Evolutionary conservation across 441 rosid species (phyloP).

Genomic region (Arabidopsis lyrata): DNA sequence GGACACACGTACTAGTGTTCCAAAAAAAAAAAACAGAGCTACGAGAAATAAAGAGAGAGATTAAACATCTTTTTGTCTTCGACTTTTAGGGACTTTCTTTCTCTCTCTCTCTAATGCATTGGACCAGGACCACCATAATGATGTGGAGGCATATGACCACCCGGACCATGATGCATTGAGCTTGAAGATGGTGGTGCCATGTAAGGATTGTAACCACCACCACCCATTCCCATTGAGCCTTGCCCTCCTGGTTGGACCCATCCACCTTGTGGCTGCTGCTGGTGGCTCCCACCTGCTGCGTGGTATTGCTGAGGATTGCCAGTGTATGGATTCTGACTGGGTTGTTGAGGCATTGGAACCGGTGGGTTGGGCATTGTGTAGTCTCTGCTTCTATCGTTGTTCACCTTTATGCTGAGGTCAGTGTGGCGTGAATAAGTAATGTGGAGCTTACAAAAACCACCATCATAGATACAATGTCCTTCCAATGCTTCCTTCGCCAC

Average conservation of each 20-base stretch:
- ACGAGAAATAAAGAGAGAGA: slow-evolving; percentile 7
- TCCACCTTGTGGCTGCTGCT: slow-evolving; percentile 60
- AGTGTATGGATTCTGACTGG: slow-evolving; percentile 52
- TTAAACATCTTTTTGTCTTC: slow-evolving; percentile 22
- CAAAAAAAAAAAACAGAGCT: slow-evolving; percentile 3
- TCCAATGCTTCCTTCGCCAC: slow-evolving; percentile 96
- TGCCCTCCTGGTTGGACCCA: slow-evolving; percentile 69
- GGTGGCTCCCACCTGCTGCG: slow-evolving; percentile 51
- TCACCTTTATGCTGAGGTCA: slow-evolving; percentile 96
- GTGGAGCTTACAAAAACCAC: slow-evolving; percentile 99
- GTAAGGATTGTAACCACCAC: slow-evolving; percentile 56
- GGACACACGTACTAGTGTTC: slow-evolving; percentile 40
- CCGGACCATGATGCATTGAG: slow-evolving; percentile 43
- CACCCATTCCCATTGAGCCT: slow-evolving; percentile 34
- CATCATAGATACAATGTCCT: slow-evolving; percentile 98
- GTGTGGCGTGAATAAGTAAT: slow-evolving; percentile 93
- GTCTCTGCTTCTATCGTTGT: slow-evolving; percentile 94
- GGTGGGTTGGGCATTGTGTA: slow-evolving; percentile 71
- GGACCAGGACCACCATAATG: slow-evolving; percentile 47
- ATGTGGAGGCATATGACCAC: slow-evolving; percentile 42
- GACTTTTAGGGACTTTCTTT: not conserved
- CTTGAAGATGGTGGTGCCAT: slow-evolving; percentile 54
- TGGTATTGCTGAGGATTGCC: slow-evolving; percentile 70
- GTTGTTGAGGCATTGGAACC: slow-evolving; percentile 61
- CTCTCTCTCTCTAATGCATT: slow-evolving; percentile 26